Evolutionary conservation across 306 rosid genomes (phyloP).

Genomic region (Castanea crenata): DNA sequence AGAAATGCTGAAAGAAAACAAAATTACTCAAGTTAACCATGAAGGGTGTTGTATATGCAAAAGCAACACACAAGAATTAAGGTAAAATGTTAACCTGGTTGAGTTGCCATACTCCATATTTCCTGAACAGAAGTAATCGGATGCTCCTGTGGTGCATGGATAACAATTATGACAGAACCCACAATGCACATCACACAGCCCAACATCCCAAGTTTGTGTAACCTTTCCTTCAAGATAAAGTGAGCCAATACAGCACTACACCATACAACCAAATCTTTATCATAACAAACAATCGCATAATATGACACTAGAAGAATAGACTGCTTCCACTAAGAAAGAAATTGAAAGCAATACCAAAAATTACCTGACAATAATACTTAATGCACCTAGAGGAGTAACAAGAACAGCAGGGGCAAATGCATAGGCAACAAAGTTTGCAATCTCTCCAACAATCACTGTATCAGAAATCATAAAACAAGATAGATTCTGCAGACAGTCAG

Average conservation of each 20-base stretch:
- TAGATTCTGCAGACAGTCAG: slow-evolving; percentile 39
- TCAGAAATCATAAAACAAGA: slow-evolving; percentile 44
- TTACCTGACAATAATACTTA: slow-evolving; percentile 87
- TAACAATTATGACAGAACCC: slow-evolving; percentile 65
- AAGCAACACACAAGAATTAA: background rate
- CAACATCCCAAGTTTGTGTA: slow-evolving; percentile 67
- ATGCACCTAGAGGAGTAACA: slow-evolving; percentile 93
- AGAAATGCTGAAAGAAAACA: slow-evolving; percentile 63
- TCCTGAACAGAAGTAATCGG: slow-evolving; percentile 67
- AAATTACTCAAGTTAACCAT: slow-evolving; percentile 9
- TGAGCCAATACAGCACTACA: slow-evolving; percentile 85
- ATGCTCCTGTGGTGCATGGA: slow-evolving; percentile 75
- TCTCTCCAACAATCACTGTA: slow-evolving; percentile 88
- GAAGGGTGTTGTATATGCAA: slow-evolving; percentile 5
- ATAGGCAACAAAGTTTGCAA: slow-evolving; percentile 80
- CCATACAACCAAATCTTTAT: slow-evolving; percentile 16
- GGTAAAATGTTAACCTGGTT: slow-evolving; percentile 59
- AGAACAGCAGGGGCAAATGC: slow-evolving; percentile 93
- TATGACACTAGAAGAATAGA: slow-evolving; percentile 12
- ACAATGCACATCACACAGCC: slow-evolving; percentile 86
- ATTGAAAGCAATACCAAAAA: slow-evolving; percentile 4
- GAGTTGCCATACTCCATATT: slow-evolving; percentile 85
- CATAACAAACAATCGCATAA: slow-evolving; percentile 5
- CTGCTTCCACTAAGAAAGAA: slow-evolving; percentile 1
- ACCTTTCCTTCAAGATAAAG: slow-evolving; percentile 71